phyloP scores from a whole-genome alignment of 2,329 filamentous ascomycete genomes.

The Colletotrichum destructivum region DNA sequence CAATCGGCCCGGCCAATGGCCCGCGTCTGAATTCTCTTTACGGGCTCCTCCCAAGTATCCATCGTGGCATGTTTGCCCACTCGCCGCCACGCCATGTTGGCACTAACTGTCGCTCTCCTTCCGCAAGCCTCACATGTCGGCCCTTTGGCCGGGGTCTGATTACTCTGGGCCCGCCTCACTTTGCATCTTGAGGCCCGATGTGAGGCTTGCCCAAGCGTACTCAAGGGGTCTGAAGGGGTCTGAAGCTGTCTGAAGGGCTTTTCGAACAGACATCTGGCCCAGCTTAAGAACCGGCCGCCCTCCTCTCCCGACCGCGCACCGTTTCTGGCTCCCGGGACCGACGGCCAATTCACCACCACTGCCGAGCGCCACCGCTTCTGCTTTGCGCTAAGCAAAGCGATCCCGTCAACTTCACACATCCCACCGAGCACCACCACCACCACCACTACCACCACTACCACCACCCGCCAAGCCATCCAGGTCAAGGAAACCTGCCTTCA shows the following conservation, averaged over 20 bases:
- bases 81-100: constrained; percentile 19
- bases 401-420: background rate
- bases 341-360: background rate
- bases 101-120: constrained; percentile 19
- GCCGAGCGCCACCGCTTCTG: background rate
- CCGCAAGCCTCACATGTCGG: constrained; percentile 11
- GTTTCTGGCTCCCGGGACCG: constrained; percentile 28
- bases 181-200: constrained; percentile 23
- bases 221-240: background rate
- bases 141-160: constrained; percentile 20
- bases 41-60: constrained; percentile 4
- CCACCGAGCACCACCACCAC: background rate
- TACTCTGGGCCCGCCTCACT: constrained; percentile 35
- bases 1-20: constrained; percentile 28
- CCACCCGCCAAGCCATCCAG: constrained; percentile 13
- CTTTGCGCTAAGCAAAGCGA: no score
- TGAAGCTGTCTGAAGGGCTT: background rate
- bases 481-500: constrained; percentile 19
- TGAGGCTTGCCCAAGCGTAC: constrained; percentile 21
- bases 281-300: constrained; percentile 36
- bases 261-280: constrained; percentile 5
- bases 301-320: constrained; percentile 20
- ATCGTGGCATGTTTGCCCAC: constrained; percentile 39
- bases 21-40: constrained; percentile 5
- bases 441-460: background rate